These are phyloP conservation scores for Saccharomycopsis phalli DNA, from an alignment of 1,139 yeast genomes.

Conservation along the genomic window DNA sequence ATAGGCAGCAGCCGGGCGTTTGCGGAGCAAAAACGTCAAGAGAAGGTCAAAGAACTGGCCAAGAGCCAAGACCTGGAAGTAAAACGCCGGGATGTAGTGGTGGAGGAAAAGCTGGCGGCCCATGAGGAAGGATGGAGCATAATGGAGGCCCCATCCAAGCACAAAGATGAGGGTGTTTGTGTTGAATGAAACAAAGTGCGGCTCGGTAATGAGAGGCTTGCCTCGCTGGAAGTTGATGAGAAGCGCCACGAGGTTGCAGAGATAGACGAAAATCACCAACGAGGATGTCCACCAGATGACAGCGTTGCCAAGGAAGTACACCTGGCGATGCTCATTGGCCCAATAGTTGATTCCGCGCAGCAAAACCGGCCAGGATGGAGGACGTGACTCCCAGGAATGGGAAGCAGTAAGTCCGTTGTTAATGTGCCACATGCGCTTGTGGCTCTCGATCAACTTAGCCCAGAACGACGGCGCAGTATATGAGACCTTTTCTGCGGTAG, in stretches of 20 bases:
- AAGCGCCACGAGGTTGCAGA: conserved; percentile 43
- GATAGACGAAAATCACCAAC: conserved; percentile 45
- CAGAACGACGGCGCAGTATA: conserved; percentile 59
- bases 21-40: conserved; percentile 38
- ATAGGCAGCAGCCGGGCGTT: conserved; percentile 37
- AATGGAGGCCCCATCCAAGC: conserved; percentile 80
- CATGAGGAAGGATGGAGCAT: conserved; percentile 84
- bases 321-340: conserved; percentile 67
- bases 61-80: conserved; percentile 77
- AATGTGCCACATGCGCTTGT: conserved; percentile 84
- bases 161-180: conserved; percentile 58
- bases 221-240: conserved; percentile 76
- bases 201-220: conserved; percentile 36
- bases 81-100: conserved; percentile 85
- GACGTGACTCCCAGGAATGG: conserved; percentile 83
- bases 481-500: conserved; percentile 43
- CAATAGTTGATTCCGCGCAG: conserved; percentile 93
- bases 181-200: conserved; percentile 62
- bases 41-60: conserved; percentile 75
- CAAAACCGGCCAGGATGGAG: conserved; percentile 83
- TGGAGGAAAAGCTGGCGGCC: conserved; percentile 89
- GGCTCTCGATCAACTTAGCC: conserved; percentile 68
- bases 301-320: conserved; percentile 86
- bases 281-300: conserved; percentile 86
- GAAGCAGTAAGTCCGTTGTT: conserved; percentile 78